Evolutionary conservation across 805 yeast genomes (phyloP).

Genomic region (Yarrowia yakushimensis): DNA sequence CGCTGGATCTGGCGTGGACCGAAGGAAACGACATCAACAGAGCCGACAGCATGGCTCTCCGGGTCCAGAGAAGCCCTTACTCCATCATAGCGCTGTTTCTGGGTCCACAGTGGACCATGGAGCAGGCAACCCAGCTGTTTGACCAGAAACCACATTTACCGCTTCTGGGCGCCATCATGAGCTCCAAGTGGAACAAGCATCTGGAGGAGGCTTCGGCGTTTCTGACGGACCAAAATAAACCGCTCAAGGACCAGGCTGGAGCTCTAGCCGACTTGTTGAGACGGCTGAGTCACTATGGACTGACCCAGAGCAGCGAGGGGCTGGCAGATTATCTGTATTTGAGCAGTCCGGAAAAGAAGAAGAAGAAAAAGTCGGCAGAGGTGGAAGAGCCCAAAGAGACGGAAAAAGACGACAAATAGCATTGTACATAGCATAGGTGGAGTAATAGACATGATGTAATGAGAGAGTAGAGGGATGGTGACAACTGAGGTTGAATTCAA

Average conservation of each 20-base stretch:
- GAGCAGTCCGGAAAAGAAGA: neutral
- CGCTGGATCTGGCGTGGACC: neutral
- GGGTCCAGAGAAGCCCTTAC: neutral
- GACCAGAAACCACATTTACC: neutral
- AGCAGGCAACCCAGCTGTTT: neutral
- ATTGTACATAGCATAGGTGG: conserved; percentile 19
- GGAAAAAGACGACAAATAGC: neutral
- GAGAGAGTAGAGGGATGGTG: neutral
- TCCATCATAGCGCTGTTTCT: conserved; percentile 16
- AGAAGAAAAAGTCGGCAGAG: neutral
- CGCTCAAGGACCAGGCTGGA: neutral
- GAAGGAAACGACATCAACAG: neutral
- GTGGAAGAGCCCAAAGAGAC: neutral
- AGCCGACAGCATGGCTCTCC: neutral
- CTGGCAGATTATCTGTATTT: neutral
- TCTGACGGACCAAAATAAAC: neutral
- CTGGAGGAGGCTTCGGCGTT: neutral
- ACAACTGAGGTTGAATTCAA: no score
- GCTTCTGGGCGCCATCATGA: neutral
- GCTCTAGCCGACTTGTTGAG: neutral
- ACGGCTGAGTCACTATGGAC: conserved; percentile 5
- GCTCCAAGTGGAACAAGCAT: neutral
- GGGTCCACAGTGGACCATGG: neutral
- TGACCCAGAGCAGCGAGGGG: neutral
- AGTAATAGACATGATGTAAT: neutral